Evolutionary conservation across 371 early-diverging fungal species (phyloP).

Genomic region (Haplosporangium sp.): DNA sequence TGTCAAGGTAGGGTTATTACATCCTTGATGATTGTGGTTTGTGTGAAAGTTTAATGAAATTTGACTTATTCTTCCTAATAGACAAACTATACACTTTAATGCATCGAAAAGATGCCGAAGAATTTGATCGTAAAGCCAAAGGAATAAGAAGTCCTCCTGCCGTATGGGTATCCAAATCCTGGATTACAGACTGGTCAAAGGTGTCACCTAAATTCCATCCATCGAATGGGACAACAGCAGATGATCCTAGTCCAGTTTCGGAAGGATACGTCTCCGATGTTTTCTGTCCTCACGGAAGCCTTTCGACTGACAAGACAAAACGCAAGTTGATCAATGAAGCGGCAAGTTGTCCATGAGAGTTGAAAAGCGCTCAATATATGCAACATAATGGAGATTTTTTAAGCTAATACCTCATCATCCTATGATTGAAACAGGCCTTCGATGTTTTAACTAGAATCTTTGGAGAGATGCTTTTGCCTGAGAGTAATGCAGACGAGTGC

Average conservation of each 20-base stretch:
- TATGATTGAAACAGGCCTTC: conserved; percentile 19
- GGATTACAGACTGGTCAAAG: conserved; percentile 51
- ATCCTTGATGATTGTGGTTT: background rate
- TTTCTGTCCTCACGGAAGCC: conserved; percentile 32
- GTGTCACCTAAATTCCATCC: conserved; percentile 32
- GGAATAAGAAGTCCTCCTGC: conserved; percentile 9
- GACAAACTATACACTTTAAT: conserved; percentile 40
- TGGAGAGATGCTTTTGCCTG: conserved; percentile 26
- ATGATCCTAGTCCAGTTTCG: conserved; percentile 35
- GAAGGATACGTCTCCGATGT: conserved; percentile 27
- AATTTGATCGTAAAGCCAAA: conserved; percentile 27
- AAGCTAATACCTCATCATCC: background rate
- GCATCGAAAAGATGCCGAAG: conserved; percentile 40
- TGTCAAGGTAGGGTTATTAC: conserved; percentile 8
- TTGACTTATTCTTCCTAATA: background rate
- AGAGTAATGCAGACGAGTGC: conserved; percentile 18
- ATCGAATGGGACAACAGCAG: conserved; percentile 7
- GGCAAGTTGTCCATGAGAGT: conserved; percentile 12
- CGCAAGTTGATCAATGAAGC: conserved; percentile 31
- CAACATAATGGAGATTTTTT: background rate
- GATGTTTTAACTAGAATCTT: conserved; percentile 17
- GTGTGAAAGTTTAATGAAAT: background rate
- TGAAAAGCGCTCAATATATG: background rate
- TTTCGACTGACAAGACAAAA: conserved; percentile 22
- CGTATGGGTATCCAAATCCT: conserved; percentile 47